phyloP scores from a whole-genome alignment of 495 filamentous ascomycete genomes.

The Hapsidospora chrysogenum region DNA sequence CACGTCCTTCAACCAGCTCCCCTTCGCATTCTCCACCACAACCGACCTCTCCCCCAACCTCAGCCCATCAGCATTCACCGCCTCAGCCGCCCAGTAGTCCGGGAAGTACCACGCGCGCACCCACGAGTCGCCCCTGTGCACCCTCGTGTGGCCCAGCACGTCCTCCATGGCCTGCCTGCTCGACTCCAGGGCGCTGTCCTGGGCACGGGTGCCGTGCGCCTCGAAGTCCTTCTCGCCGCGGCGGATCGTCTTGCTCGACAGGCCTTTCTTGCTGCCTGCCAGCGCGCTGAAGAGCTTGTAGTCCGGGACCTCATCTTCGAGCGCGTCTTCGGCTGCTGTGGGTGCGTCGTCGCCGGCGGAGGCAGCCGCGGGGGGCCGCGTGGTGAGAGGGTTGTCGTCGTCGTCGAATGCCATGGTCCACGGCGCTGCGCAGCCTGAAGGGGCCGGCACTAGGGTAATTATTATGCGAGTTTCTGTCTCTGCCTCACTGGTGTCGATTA shows the following conservation, averaged over 20 bases:
- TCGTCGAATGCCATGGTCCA: constrained; percentile 25
- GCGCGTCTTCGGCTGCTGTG: constrained; percentile 24
- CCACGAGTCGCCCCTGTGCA: constrained; percentile 39
- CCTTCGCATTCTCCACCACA: constrained; percentile 27
- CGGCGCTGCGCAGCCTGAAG: no score
- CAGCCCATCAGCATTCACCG: constrained; percentile 7
- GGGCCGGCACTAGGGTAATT: no score
- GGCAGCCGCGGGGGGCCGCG: constrained; percentile 4
- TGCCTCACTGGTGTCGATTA: no score
- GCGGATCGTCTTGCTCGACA: constrained; percentile 26
- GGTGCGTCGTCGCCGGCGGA: constrained; percentile 8
- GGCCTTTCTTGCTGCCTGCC: constrained; percentile 15
- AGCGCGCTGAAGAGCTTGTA: constrained; percentile 59
- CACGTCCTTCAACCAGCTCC: constrained; percentile 20
- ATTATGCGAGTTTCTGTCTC: no score
- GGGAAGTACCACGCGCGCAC: constrained; percentile 41
- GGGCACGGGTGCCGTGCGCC: constrained; percentile 67
- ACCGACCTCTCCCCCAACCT: constrained; percentile 28
- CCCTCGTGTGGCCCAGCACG: constrained; percentile 54
- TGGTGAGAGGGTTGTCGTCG: constrained; percentile 17
- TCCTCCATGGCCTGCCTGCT: constrained; percentile 84
- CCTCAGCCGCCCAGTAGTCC: constrained; percentile 22
- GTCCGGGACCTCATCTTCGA: constrained; percentile 78
- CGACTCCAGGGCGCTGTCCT: constrained; percentile 55
- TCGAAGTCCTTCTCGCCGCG: constrained; percentile 92